Conservation (phyloP, 2,329 filamentous ascomycete genomes). For the Talaromyces sp. region DNA sequence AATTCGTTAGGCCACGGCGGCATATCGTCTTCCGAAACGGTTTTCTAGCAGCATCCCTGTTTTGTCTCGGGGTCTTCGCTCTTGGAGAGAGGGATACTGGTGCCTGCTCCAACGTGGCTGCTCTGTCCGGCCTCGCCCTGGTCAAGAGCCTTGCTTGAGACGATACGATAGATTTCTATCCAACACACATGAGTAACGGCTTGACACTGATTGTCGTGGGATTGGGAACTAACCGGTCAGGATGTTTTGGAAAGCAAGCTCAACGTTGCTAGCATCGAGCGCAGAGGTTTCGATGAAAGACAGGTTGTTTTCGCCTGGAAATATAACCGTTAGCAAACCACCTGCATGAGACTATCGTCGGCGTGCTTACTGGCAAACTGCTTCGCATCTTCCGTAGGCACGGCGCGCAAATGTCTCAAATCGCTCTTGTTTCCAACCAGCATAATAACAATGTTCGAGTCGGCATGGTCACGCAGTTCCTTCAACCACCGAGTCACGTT, state of each 20-base stretch:
- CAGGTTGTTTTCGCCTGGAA: slow-evolving; percentile 86
- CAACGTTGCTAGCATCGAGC: slow-evolving; percentile 97
- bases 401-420: slow-evolving; percentile 95
- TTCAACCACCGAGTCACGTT: slow-evolving; percentile 99
- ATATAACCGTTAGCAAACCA: slow-evolving; percentile 15
- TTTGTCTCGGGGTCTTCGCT: slow-evolving; percentile 74
- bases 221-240: slow-evolving; percentile 70
- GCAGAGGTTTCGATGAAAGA: slow-evolving; percentile 99
- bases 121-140: slow-evolving; percentile 77
- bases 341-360: neutral
- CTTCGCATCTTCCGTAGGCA: slow-evolving; percentile 97
- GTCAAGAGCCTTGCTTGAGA: slow-evolving; percentile 95
- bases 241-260: slow-evolving; percentile 99
- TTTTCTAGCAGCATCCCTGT: slow-evolving; percentile 40
- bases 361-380: slow-evolving; percentile 77
- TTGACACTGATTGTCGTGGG: slow-evolving; percentile 11
- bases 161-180: slow-evolving; percentile 96
- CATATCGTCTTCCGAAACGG: slow-evolving; percentile 18
- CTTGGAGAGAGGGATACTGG: slow-evolving; percentile 79
- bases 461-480: slow-evolving; percentile 94
- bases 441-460: slow-evolving; percentile 99
- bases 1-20: slow-evolving; percentile 7
- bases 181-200: slow-evolving; percentile 8
- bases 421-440: slow-evolving; percentile 99
- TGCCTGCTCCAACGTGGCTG: slow-evolving; percentile 73